Evolutionary conservation across 2,329 filamentous ascomycete genomes (phyloP), one percentile per base, ranked within the genome.

Genomic region (Penicillium sp.): DNA sequence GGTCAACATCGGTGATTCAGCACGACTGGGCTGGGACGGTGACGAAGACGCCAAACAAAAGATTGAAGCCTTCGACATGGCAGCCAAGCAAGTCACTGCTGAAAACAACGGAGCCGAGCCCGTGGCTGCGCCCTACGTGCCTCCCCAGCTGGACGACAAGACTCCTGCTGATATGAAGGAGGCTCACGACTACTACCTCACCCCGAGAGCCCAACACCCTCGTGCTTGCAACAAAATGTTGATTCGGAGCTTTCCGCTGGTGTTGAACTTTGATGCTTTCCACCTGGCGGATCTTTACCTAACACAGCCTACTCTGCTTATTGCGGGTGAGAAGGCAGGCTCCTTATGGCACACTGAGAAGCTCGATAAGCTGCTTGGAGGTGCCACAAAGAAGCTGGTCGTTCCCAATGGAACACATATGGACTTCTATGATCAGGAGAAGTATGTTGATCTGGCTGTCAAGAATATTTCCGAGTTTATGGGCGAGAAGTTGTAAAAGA

Each of bases 341-440:
- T 44, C 41, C 4, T 21, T 30, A 36, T 61, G 57, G 53, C 49
- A 58, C 48, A 55, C 54, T n/a, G 54, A 48, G 26, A 60, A 41
- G 37, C 20, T 57, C 23, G 51, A 57, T 33, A 52, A 52, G 17
- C 29, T 52, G 36, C 39, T 59, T 47, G 51, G 43, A 8, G 51
- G 51, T 15, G 40, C 47, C 18, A 57, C 37, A 8, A 55, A 55
- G 48, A 59, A 59, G 36, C 29, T 57, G 17, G 30, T 55, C 13
- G 54, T 58, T 13, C 46, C 53, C 6, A 39, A 43, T 6, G 54
- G 46, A 13, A 42, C 37, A 10, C 56, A 59, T 40, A 57, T 57
- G 51, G 56, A 55, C 36, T 55, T 57, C 34, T 57, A 59, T 29
- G 50, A 59, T 27, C 39, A 56, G 24, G 26, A 43, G 33, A 13